phyloP scores from a whole-genome alignment of 352 stramenopile species.

The Pythium brachiatum region DNA sequence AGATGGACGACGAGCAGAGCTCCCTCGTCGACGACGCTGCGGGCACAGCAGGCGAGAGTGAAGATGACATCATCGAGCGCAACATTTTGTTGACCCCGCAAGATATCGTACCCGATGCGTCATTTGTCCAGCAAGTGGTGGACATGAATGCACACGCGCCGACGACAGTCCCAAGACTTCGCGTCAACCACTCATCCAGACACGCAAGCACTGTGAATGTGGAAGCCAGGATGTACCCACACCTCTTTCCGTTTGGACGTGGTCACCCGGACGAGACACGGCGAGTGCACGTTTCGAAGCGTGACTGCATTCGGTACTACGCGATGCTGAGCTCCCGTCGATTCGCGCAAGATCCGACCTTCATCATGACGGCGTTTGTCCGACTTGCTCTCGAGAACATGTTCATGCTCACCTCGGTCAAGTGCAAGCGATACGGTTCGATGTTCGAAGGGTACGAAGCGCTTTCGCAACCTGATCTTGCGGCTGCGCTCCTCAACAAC shows the following conservation, averaged over 20 bases:
- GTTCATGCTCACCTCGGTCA: slow-evolving; percentile 10
- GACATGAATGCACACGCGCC: slow-evolving; percentile 4
- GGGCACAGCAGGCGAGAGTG: neutral
- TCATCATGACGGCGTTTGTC: slow-evolving; percentile 1
- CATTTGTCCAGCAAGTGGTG: slow-evolving; percentile 2
- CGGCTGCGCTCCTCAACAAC: slow-evolving; percentile 2
- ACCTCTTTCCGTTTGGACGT: slow-evolving; percentile 11
- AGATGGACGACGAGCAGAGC: neutral
- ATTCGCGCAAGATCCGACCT: slow-evolving; percentile 12
- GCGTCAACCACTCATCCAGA: slow-evolving; percentile 4
- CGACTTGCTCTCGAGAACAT: slow-evolving; percentile 12
- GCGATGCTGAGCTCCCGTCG: neutral
- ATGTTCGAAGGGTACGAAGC: slow-evolving; percentile 13
- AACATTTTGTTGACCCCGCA: neutral
- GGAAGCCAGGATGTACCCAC: slow-evolving; percentile 10
- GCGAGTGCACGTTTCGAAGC: neutral
- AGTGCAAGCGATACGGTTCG: neutral
- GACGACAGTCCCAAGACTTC: neutral
- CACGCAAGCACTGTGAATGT: neutral
- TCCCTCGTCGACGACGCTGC: too few species aligned
- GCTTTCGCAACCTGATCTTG: slow-evolving; percentile 1
- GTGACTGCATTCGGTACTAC: slow-evolving; percentile 13
- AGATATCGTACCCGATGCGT: neutral
- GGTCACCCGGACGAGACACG: slow-evolving; percentile 6
- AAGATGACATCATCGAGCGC: slow-evolving; percentile 5